Percentiles rank a stretch among this genome's conserved stretches.
Evolutionary conservation across 2,329 filamentous ascomycete species (phyloP).

Genomic region (Beauveria rudraprayagi): DNA sequence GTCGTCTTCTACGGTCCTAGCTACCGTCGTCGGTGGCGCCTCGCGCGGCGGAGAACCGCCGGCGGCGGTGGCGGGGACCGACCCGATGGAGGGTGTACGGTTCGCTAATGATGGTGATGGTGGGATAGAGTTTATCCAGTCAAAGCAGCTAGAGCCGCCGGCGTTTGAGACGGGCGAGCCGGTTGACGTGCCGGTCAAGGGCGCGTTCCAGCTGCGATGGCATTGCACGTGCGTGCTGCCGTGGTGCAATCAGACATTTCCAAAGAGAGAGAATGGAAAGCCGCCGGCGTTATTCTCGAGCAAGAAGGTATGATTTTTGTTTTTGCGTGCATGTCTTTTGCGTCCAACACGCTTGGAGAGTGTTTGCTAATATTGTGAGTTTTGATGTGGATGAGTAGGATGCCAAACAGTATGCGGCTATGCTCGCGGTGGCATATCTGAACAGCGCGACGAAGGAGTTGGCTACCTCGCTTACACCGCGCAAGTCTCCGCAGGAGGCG

Average conservation of each 20-base stretch:
- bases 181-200: conserved; percentile 17
- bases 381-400: conserved; percentile 18
- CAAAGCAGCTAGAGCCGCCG: conserved; percentile 7
- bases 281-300: conserved; percentile 29
- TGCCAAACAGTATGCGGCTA: conserved; percentile 46
- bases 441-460: conserved; percentile 6
- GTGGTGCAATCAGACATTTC: conserved; percentile 18
- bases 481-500: not conserved
- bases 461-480: not conserved
- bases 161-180: conserved; percentile 14
- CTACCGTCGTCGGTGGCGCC: not conserved
- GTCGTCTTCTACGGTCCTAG: not conserved
- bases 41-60: too few relatives aligned
- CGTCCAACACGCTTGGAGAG: not conserved
- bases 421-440: conserved; percentile 37
- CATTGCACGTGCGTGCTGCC: conserved; percentile 20
- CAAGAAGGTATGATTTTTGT: conserved; percentile 32
- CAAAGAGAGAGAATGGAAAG: conserved; percentile 13
- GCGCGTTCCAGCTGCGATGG: conserved; percentile 16
- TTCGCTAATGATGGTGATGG: not conserved
- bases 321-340: too few relatives aligned
- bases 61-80: not conserved
- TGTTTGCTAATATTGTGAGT: not conserved
- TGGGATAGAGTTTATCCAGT: conserved; percentile 15
- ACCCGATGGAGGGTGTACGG: not conserved